Conservation (phyloP, 106 monocot species). For the Agapanthus africanus region DNA sequence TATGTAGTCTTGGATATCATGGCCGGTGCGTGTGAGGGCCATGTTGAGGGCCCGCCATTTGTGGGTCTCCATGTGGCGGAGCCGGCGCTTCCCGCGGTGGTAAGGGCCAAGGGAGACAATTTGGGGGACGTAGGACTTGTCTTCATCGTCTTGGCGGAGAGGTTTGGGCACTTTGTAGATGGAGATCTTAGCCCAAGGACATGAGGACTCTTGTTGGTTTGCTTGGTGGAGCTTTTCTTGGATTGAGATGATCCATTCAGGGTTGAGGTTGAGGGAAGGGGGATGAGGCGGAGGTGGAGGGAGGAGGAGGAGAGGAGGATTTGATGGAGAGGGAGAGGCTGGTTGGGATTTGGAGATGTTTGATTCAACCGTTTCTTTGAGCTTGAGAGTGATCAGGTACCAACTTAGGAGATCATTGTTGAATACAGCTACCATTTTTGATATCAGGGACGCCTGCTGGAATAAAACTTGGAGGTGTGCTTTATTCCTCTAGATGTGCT, state of each 20-base stretch:
- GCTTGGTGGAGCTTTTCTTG: slow-evolving; percentile 43
- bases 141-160: slow-evolving; percentile 36
- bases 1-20: slow-evolving; percentile 11
- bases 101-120: slow-evolving; percentile 51
- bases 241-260: slow-evolving; percentile 54
- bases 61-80: slow-evolving; percentile 57
- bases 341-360: slow-evolving; percentile 32
- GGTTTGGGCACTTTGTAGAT: slow-evolving; percentile 58
- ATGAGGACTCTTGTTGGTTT: slow-evolving; percentile 23
- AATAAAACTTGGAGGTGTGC: too few relatives aligned
- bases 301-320: slow-evolving; percentile 7
- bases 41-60: slow-evolving; percentile 64
- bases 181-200: slow-evolving; percentile 54
- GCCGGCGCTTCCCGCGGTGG: slow-evolving; percentile 46
- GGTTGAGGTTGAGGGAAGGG: background rate
- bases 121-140: slow-evolving; percentile 39
- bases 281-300: background rate
- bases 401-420: slow-evolving; percentile 72
- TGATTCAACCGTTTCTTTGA: slow-evolving; percentile 52
- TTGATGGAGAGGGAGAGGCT: slow-evolving; percentile 18
- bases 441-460: too few relatives aligned
- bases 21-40: slow-evolving; percentile 46
- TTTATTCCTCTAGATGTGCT: too few relatives aligned
- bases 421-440: slow-evolving; percentile 90
- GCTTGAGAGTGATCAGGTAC: slow-evolving; percentile 83